phyloP scores from a whole-genome alignment of 2,329 filamentous ascomycete species.

The Penicillium sp. region DNA sequence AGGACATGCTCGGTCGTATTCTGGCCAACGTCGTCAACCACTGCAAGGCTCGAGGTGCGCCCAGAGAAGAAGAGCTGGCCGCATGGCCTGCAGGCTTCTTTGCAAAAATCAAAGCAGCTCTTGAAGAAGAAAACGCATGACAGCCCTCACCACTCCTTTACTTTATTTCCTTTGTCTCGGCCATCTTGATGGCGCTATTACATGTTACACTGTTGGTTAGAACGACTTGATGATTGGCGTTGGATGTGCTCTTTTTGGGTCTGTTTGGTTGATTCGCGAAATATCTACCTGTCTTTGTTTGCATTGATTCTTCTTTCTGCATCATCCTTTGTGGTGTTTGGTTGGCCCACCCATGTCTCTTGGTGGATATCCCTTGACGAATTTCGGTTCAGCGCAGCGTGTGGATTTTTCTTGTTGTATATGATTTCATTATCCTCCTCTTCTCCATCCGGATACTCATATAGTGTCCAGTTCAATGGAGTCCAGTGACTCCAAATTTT shows the following conservation, averaged over 20 bases:
- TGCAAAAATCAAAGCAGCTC: slow-evolving; percentile 48
- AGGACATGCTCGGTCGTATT: slow-evolving; percentile 62
- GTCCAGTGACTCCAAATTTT: slow-evolving; percentile 1
- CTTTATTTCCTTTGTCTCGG: slow-evolving; percentile 28
- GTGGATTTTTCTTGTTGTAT: slow-evolving; percentile 19
- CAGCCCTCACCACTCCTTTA: slow-evolving; percentile 18
- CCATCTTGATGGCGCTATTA: slow-evolving; percentile 6
- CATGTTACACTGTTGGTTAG: slow-evolving; percentile 17
- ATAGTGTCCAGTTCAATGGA: slow-evolving; percentile 7
- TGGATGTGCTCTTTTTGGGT: slow-evolving; percentile 14
- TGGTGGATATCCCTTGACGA: slow-evolving; percentile 5
- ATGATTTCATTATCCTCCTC: slow-evolving; percentile 16
- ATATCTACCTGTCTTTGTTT: slow-evolving; percentile 15
- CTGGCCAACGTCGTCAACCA: slow-evolving; percentile 62
- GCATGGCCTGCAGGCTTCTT: slow-evolving; percentile 52
- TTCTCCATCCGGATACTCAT: not conserved
- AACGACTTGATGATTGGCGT: slow-evolving; percentile 33
- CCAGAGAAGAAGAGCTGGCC: slow-evolving; percentile 57
- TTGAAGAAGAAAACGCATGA: slow-evolving; percentile 45
- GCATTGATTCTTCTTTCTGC: slow-evolving; percentile 8
- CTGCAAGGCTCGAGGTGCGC: slow-evolving; percentile 57
- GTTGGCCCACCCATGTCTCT: not conserved
- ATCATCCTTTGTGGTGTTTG: slow-evolving; percentile 6
- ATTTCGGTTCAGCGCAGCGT: slow-evolving; percentile 21
- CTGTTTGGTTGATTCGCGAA: slow-evolving; percentile 14